Base-by-base conservation (phyloP, 192 early-diverging fungal genomes). In the Dimargaris cristalligena region DNA sequence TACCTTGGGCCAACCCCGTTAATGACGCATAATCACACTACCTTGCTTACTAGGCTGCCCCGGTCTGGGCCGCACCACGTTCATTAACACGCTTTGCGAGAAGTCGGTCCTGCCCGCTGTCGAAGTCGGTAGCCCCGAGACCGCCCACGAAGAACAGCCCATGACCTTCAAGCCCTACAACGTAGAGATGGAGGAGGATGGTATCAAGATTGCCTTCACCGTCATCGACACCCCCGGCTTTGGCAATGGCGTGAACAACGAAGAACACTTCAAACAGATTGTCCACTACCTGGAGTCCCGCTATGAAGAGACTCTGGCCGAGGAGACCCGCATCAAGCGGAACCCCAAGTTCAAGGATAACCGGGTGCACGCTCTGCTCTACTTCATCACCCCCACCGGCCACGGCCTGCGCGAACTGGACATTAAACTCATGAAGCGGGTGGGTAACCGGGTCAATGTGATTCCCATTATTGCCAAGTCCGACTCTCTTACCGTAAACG, bases 141-240 rank as follows among this genome's bases (percentile, higher is more conserved):
- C 80, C 60, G 90, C 90, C 34, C 81, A 88, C 45, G 73, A 80
- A n/a, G 83, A 86, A 59, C 86, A 89, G 67, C 90, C 91, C 20
- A 90, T 95, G 72, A 76, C 76, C 52, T 93, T 97, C 65, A 83
- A 83, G 70, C 87, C 92, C 60, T 76, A 87, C 56, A 85, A 87
- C 20, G 91, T 90, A 63, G 92, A 99, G 60, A 82, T 97, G 73
- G 92, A 99, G 64, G 94, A 97, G 77, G 92, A 99, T 75, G 94
- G 94, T 52, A 86, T 92, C 70, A 90, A 89, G 72, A 88, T 99
- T 45, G 82, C 91, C 44, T 82, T 99, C 52, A 97, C 93, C 23
- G 86, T 99, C 63, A 87, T 99, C 35, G 96, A 99, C 71, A 97
- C 96, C 44, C 94, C 96, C 34, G 96, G 95, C 18, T 99, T 97